phyloP scores from a whole-genome alignment of 2,329 filamentous ascomycete species.

The Pseudogymnoascus sp. region DNA sequence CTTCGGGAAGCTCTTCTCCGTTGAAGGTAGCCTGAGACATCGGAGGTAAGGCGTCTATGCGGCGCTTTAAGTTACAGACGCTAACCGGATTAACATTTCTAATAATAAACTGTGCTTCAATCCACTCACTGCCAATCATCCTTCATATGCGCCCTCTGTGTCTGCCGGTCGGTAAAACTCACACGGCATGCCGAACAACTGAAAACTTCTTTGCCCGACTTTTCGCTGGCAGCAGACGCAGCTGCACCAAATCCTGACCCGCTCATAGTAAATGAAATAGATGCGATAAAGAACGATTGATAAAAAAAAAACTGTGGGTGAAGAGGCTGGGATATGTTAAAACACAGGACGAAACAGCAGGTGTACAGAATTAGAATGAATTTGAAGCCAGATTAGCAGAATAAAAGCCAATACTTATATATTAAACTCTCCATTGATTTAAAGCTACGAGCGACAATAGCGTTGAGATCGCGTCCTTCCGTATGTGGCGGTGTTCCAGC shows the following conservation, averaged over 20 bases:
- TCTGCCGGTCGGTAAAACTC: not conserved
- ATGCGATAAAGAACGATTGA: not conserved
- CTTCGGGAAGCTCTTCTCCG: not conserved
- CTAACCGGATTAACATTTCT: not conserved
- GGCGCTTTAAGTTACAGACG: not conserved
- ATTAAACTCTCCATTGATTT: not conserved
- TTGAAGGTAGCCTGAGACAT: not conserved
- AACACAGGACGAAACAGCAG: not conserved
- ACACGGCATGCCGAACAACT: not conserved
- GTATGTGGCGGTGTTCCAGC: not conserved
- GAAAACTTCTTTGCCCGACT: not conserved
- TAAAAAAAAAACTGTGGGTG: not conserved
- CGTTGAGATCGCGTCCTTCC: not conserved
- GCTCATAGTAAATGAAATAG: not conserved
- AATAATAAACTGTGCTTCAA: not conserved
- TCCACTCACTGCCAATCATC: slow-evolving; percentile 6
- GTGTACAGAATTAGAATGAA: not conserved
- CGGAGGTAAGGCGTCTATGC: not conserved
- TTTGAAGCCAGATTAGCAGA: not conserved
- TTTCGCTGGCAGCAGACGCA: not conserved
- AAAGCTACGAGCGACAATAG: not conserved
- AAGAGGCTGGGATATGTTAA: not conserved
- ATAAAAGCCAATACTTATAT: not conserved
- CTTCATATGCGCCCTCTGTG: not conserved
- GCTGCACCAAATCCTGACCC: not conserved